Conservation (phyloP, 139 green algal species). For the Microglena sp. region DNA sequence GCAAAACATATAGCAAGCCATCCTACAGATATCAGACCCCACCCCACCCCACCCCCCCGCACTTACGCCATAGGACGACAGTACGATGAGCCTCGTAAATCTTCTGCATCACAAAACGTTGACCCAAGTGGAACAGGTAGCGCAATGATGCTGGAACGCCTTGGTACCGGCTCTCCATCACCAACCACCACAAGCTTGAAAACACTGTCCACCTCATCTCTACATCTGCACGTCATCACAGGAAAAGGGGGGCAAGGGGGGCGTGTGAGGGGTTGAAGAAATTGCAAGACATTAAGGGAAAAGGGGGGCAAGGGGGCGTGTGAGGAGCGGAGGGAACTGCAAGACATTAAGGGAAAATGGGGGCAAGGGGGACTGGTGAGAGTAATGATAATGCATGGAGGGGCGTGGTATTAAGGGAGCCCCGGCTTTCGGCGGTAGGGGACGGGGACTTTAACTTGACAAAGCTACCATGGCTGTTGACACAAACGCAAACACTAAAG, state of each 20-base stretch:
- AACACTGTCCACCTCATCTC: slow-evolving; percentile 53
- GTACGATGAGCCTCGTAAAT: slow-evolving; percentile 40
- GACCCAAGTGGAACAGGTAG: slow-evolving; percentile 32
- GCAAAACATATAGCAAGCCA: not conserved
- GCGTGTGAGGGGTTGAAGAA: not conserved
- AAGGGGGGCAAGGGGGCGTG: too few relatives aligned
- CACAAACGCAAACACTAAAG: too few relatives aligned
- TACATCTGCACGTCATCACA: slow-evolving; percentile 20
- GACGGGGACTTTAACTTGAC: too few relatives aligned
- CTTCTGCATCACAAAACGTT: slow-evolving; percentile 19
- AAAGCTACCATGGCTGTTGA: too few relatives aligned
- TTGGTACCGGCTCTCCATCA: slow-evolving; percentile 30
- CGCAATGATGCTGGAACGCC: slow-evolving; percentile 27
- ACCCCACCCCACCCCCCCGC: not conserved
- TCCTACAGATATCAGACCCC: not conserved
- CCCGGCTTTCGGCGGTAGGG: too few relatives aligned
- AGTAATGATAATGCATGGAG: too few relatives aligned
- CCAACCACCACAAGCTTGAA: slow-evolving; percentile 38
- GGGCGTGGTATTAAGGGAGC: too few relatives aligned
- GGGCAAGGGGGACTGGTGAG: too few relatives aligned
- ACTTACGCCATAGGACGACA: slow-evolving; percentile 51
- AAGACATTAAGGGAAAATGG: too few relatives aligned
- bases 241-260: not conserved
- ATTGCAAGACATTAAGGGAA: too few relatives aligned
- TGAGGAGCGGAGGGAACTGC: too few relatives aligned